Evolutionary conservation across 371 early-diverging fungal species (phyloP), one percentile per base, ranked within the genome.

Genomic region (Mucor saturninus): DNA sequence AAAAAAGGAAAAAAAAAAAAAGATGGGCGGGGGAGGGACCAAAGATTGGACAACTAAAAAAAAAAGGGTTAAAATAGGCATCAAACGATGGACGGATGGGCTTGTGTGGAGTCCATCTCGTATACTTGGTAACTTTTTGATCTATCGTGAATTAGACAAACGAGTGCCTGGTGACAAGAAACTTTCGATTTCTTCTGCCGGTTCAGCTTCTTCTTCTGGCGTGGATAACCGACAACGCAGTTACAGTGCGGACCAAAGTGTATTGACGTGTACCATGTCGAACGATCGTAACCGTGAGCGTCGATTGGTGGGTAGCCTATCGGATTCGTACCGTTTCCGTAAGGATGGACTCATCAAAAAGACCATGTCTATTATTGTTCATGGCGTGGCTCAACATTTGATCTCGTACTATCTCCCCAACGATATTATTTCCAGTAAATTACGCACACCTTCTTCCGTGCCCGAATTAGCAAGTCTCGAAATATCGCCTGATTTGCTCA

Each of bases 301-400:
- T 26, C 79, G 81, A 38, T 67, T 87, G 28, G 85, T 86, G 45
- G 89, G 87, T 1, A 84, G 84, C 42, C 69, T 87, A 31, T 89
- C 83, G 38, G 86, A 83, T 72, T 83, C 84, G 51, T 85, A 88
- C 72, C 73, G 85, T 61, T 86, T 92, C 65, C 93, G 92, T 64
- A 90, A 90, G 59, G 86, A 88, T 64, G 95, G 95, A 0, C 81
- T 95, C 26, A 89, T 93, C 67, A 95, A 95, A 69, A 93, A 93
- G 73, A 89, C 95, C 4, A 87, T 95, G 82, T 93, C 93, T 10
- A 86, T 93, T 54, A 86, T 88, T 37, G 86, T 87, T 52, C 87
- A 92, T 62, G 91, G 91, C 52, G 84, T 86, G 42, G 77, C 86
- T 52, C 91, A 93, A 66, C 94, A 94, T 64, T 76, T 95, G 68